Evolutionary conservation across 805 yeast species (phyloP).

Genomic region (Spathaspora hagerdaliae): DNA sequence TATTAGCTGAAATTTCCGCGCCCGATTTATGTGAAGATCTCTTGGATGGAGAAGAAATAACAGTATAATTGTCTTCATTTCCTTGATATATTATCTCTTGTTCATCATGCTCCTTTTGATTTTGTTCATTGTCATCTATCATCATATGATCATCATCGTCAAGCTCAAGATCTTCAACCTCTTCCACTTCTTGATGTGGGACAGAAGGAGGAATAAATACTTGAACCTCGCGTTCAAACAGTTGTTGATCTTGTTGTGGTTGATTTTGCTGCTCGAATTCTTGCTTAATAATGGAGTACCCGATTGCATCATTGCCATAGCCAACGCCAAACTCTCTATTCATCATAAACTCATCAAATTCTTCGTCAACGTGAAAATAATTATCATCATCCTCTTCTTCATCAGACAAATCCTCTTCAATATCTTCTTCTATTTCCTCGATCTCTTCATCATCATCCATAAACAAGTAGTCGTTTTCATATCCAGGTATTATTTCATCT

Average conservation of each 20-base stretch:
- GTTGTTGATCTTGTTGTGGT: conserved; percentile 5
- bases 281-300: background rate
- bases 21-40: conserved; percentile 14
- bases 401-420: conserved; percentile 39
- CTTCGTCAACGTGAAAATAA: conserved; percentile 35
- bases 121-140: conserved; percentile 11
- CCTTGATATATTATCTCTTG: conserved; percentile 1
- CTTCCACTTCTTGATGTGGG: background rate
- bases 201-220: conserved; percentile 1
- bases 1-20: conserved; percentile 28
- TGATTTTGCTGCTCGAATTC: background rate
- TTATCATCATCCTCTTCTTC: conserved; percentile 37
- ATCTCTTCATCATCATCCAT: conserved; percentile 15
- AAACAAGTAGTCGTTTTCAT: conserved; percentile 31
- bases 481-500: conserved; percentile 23
- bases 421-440: conserved; percentile 16
- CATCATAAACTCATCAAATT: conserved; percentile 25
- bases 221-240: background rate
- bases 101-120: background rate
- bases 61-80: background rate
- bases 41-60: background rate
- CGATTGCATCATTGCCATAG: background rate
- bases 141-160: conserved; percentile 9
- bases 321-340: conserved; percentile 14
- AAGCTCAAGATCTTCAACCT: background rate